A percentile compares a stretch with the other conserved stretches of the same genome.
Evolutionary conservation across 2,329 filamentous ascomycete genomes (phyloP).

Genomic region (Magnaporthiopsis incrustans): DNA sequence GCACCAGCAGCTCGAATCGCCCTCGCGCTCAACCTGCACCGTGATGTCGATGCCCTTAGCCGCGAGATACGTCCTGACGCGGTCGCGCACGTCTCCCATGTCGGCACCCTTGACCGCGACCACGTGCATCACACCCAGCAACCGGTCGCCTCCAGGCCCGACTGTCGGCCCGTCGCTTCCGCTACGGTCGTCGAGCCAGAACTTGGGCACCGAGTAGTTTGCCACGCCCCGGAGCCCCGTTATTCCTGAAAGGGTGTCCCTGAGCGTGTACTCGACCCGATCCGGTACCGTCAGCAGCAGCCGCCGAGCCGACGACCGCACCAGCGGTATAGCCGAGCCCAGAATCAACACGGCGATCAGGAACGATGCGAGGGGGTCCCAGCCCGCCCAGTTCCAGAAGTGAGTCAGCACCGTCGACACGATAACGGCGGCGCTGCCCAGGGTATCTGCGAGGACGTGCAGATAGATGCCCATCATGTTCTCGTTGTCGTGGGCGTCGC

Average conservation of each 20-base stretch:
- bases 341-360: constrained; percentile 91
- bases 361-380: constrained; percentile 90
- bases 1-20: constrained; percentile 60
- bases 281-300: constrained; percentile 79
- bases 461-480: constrained; percentile 98
- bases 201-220: constrained; percentile 78
- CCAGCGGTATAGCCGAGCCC: constrained; percentile 80
- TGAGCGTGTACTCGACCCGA: constrained; percentile 77
- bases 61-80: constrained; percentile 64
- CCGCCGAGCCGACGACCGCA: constrained; percentile 74
- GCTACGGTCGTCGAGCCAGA: constrained; percentile 76
- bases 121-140: constrained; percentile 82
- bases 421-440: constrained; percentile 91
- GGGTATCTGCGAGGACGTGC: constrained; percentile 88
- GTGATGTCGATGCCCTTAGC: constrained; percentile 71
- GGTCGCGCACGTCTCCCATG: constrained; percentile 72
- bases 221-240: constrained; percentile 75
- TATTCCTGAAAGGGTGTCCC: constrained; percentile 78
- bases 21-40: constrained; percentile 81
- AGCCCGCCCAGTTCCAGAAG: constrained; percentile 82
- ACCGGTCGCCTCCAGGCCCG: constrained; percentile 29
- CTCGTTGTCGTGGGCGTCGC: constrained; percentile 72
- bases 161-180: background rate
- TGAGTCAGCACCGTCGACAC: constrained; percentile 83
- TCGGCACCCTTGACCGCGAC: constrained; percentile 65